phyloP scores from a whole-genome alignment of 108 stramenopile species.

The Aurantiochytrium sp. region DNA sequence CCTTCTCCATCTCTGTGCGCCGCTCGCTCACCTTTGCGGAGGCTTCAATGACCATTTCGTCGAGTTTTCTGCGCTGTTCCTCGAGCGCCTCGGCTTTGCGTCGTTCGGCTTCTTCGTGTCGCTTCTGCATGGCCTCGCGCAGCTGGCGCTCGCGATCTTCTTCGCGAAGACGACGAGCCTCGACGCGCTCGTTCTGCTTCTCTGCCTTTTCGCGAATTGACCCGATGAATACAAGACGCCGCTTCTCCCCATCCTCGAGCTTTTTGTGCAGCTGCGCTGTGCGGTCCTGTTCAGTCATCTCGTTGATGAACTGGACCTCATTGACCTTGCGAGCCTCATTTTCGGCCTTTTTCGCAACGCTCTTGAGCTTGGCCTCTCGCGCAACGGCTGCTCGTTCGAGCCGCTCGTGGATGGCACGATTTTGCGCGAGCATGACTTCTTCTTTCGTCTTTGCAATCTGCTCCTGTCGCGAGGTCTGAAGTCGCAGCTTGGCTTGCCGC shows the following conservation, averaged over 20 bases:
- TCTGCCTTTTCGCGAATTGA: not conserved
- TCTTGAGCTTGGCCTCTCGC: slow-evolving; percentile 9
- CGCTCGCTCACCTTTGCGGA: slow-evolving; percentile 13
- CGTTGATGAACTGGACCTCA: not conserved
- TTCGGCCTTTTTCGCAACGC: slow-evolving; percentile 11
- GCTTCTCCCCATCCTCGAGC: slow-evolving; percentile 3
- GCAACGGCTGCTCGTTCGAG: not conserved
- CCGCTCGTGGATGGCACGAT: not conserved
- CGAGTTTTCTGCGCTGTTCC: slow-evolving; percentile 6
- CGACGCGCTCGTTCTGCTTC: not conserved
- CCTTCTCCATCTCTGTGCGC: slow-evolving; percentile 13
- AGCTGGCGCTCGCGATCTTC: slow-evolving; percentile 11
- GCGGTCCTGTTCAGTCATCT: not conserved
- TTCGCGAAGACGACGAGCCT: not conserved
- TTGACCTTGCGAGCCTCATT: slow-evolving; percentile 2
- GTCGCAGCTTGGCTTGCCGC: not conserved
- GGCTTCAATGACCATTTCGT: slow-evolving; percentile 15
- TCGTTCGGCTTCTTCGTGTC: slow-evolving; percentile 1
- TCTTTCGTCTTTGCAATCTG: not conserved
- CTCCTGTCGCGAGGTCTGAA: not conserved
- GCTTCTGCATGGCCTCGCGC: not conserved
- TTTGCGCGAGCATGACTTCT: not conserved
- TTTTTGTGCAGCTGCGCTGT: not conserved
- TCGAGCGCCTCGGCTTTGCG: slow-evolving; percentile 16
- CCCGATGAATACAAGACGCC: not conserved